Evolutionary conservation across 106 monocot species (phyloP), one percentile per base, ranked within the genome.

Genomic region (Vanilla planifolia): DNA sequence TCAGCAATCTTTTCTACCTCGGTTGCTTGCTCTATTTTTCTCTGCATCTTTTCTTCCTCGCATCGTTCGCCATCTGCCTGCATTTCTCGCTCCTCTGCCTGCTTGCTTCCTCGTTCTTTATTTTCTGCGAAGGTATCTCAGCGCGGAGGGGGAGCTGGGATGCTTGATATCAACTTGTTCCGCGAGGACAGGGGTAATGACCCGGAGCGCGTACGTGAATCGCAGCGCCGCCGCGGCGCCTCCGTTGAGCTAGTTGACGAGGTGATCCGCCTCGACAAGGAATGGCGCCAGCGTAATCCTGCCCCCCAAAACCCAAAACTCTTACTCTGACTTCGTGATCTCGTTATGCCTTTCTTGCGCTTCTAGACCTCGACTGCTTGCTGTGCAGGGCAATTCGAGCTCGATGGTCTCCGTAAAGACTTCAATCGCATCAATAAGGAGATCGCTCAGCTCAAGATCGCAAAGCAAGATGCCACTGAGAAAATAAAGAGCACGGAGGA

Each of bases 381-480:
- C 44, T 47, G 30, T 70, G 21, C 65, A 87, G 86, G 87, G 16
- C 94, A 94, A 70, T 94, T 83, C 62, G 94, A 94, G 75, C 73
- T 94, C 47, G 94, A 94, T 10, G 32, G 24, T 20, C 66, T 94
- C 8, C 43, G 89, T 35, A 89, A 85, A 71, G 94, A 95, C 53
- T 83, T 86, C 80, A 95, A 95, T 58, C 69, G 76, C 28, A 85
- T 89, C 63, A 95, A 77, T 68, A 95, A 89, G 80, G 83, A 83
- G 51, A 78, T 89, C 43, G 83, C 75, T 5, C 76, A 73, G 35
- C 89, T 95, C 40, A 89, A 89, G 62, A 70, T 83, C 32, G 92
- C 85, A 16, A 75, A 82, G 48, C 59, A 79, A 33, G 94, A 94
- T 66, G 94, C 89, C 5, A 75, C 75, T 10, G 85, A 86, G 48